These are phyloP conservation scores for Nicotiana tabacum DNA, from an alignment of 257 asterid genomes.

Conservation along the genomic window DNA sequence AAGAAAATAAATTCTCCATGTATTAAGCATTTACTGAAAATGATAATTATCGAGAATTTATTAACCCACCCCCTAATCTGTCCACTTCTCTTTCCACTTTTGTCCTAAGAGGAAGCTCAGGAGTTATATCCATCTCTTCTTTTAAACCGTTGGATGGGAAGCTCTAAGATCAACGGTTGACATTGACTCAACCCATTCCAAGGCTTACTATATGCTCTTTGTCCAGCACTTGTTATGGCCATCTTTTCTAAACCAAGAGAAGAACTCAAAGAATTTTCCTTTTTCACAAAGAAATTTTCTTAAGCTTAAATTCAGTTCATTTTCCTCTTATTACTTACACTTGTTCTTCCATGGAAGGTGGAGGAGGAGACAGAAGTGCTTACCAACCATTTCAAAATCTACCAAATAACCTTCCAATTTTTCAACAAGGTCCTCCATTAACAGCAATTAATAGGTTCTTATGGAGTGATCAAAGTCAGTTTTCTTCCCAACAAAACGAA, in stretches of 20 bases:
- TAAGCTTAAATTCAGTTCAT: constrained; percentile 16
- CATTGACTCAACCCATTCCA: constrained; percentile 30
- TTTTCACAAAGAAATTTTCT: constrained; percentile 16
- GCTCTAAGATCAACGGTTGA: constrained; percentile 32
- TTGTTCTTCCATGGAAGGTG: constrained; percentile 36
- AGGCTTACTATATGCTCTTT: constrained; percentile 18
- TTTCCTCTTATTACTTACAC: neutral
- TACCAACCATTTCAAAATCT: constrained; percentile 9
- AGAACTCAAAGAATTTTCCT: constrained; percentile 1
- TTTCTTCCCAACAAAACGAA: constrained; percentile 3
- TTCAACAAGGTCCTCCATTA: constrained; percentile 22
- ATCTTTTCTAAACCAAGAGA: neutral
- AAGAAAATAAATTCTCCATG: neutral
- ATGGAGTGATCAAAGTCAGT: constrained; percentile 21
- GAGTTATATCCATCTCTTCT: constrained; percentile 22
- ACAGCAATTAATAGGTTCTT: constrained; percentile 32
- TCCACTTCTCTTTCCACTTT: constrained; percentile 25
- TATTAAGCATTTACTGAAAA: neutral
- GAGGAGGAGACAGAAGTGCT: constrained; percentile 9
- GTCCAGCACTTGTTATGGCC: neutral
- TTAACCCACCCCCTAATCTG: constrained; percentile 28
- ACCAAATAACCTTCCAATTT: constrained; percentile 16
- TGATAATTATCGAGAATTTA: constrained; percentile 18
- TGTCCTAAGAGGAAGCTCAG: constrained; percentile 26
- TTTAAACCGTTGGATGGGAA: constrained; percentile 39